phyloP scores from a whole-genome alignment of 805 yeast species.

The Spathaspora hagerdaliae region DNA sequence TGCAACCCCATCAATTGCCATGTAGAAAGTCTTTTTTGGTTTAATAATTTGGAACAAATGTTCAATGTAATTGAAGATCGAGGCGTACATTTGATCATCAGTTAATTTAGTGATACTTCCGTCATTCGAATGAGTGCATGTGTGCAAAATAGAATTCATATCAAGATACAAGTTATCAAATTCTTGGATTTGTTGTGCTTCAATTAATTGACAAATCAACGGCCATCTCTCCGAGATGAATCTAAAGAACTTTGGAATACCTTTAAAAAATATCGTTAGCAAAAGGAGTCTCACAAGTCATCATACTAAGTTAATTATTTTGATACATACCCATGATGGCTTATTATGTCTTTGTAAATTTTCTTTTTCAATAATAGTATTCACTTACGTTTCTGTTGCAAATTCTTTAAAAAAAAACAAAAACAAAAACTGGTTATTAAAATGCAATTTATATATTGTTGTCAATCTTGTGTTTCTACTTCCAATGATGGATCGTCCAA shows the following conservation, averaged over 20 bases:
- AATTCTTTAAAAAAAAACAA: no score
- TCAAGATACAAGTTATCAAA: conserved; percentile 93
- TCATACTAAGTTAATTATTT: no score
- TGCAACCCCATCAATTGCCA: conserved; percentile 99
- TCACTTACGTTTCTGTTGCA: no score
- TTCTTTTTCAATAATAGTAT: no score
- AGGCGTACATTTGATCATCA: conserved; percentile 88
- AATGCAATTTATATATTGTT: no score
- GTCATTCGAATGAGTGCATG: conserved; percentile 84
- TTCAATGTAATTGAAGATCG: conserved; percentile 92
- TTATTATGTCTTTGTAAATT: no score
- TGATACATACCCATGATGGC: neutral
- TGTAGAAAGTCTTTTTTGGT: conserved; percentile 82
- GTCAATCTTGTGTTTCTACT: no score
- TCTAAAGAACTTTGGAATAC: conserved; percentile 95
- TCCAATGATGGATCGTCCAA: no score
- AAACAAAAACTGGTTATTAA: no score
- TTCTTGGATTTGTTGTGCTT: conserved; percentile 78
- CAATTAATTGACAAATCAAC: conserved; percentile 76
- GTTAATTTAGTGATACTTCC: conserved; percentile 61
- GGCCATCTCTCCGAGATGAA: conserved; percentile 99
- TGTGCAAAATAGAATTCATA: conserved; percentile 95
- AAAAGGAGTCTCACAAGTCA: neutral
- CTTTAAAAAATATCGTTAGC: conserved; percentile 22
- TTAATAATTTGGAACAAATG: conserved; percentile 83